Conservation (phyloP, 306 rosid genomes). For the Fragaria nilgerrensis region DNA sequence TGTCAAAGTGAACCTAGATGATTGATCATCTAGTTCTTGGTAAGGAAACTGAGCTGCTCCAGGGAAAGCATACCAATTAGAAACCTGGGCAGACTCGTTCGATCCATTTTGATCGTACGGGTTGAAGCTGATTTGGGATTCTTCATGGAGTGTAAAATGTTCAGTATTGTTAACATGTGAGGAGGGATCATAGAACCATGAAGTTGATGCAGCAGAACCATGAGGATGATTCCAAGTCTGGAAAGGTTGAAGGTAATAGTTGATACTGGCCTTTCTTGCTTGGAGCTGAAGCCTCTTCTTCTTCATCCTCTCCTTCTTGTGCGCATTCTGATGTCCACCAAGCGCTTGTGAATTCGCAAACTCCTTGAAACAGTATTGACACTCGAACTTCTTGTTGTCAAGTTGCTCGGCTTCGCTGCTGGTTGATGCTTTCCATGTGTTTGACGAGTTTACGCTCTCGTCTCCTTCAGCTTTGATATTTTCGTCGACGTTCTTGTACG, state of each 20-base stretch:
- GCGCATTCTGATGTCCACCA: constrained; percentile 98
- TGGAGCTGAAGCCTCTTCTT: constrained; percentile 88
- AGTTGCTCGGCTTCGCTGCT: constrained; percentile 19
- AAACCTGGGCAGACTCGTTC: constrained; percentile 18
- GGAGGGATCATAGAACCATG: constrained; percentile 66
- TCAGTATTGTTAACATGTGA: constrained; percentile 33
- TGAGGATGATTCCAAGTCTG: constrained; percentile 37
- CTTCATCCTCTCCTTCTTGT: constrained; percentile 96
- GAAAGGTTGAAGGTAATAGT: constrained; percentile 66
- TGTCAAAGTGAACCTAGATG: constrained; percentile 54
- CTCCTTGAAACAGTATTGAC: constrained; percentile 84
- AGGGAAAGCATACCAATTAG: constrained; percentile 44
- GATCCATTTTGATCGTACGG: constrained; percentile 38
- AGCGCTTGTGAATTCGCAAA: constrained; percentile 92
- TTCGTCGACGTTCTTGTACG: constrained; percentile 31
- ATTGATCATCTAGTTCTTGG: constrained; percentile 15
- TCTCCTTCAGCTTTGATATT: constrained; percentile 48
- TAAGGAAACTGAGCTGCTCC: background rate
- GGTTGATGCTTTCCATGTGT: constrained; percentile 46
- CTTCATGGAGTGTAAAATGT: constrained; percentile 40
- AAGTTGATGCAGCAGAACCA: constrained; percentile 25
- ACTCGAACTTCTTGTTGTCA: constrained; percentile 55
- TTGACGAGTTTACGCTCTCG: constrained; percentile 78
- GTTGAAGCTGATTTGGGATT: constrained; percentile 66
- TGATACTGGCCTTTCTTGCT: constrained; percentile 71